Conservation (phyloP, 176 grass and related monocot genomes). For the Oryza australiensis region DNA sequence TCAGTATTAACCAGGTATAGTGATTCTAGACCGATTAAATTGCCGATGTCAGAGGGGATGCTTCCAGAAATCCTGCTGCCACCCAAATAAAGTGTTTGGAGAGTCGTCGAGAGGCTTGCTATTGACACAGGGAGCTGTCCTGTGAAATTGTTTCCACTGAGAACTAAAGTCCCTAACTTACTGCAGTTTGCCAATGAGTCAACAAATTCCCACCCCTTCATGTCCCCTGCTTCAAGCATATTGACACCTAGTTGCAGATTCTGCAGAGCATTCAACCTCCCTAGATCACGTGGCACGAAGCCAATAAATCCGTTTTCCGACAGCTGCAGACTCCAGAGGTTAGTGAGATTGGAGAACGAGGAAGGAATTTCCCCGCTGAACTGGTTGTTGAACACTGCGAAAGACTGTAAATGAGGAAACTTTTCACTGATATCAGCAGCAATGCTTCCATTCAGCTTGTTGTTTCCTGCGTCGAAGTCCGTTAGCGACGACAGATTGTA, state of each 20-base stretch:
- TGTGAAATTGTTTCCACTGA: background rate
- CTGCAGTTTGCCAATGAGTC: background rate
- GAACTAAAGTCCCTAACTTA: background rate
- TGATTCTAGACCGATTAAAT: background rate
- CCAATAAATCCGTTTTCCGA: background rate
- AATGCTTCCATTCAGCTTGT: background rate
- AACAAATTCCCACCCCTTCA: background rate
- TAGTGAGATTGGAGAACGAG: background rate
- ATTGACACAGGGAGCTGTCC: background rate
- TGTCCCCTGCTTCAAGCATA: background rate
- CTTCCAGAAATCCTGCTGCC: background rate
- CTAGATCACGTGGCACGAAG: background rate
- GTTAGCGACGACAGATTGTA: background rate
- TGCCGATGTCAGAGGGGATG: background rate
- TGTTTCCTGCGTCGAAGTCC: background rate
- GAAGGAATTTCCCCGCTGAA: constrained; percentile 6
- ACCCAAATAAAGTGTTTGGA: background rate
- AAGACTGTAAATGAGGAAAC: background rate
- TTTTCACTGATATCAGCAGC: background rate
- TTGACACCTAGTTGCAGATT: background rate
- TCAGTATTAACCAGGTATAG: background rate
- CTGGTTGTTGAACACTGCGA: background rate
- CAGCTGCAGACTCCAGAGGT: background rate
- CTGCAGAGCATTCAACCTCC: background rate
- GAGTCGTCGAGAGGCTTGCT: background rate